These are phyloP conservation scores for Erucastrum elatum DNA, from an alignment of 345 rosid species.

Conservation along the genomic window DNA sequence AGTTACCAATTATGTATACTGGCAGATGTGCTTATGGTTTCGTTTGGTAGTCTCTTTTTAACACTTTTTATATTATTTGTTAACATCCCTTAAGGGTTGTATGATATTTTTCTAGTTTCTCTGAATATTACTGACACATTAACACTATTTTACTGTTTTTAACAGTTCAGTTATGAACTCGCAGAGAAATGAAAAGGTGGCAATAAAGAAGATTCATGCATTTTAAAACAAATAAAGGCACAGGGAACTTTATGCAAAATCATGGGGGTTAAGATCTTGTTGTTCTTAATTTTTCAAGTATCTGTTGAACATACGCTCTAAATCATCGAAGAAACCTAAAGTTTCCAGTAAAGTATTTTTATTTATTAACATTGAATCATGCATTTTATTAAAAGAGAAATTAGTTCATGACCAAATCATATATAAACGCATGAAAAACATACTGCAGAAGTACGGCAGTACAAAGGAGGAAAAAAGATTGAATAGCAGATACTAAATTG, in stretches of 20 bases:
- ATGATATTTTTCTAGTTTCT: background rate
- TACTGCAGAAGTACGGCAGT: too few species aligned
- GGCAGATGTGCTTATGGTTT: conserved; percentile 89
- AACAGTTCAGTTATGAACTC: conserved; percentile 68
- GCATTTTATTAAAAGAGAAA: too few species aligned
- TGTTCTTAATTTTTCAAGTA: conserved; percentile 43
- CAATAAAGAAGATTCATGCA: conserved; percentile 86
- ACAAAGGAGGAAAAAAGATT: too few species aligned
- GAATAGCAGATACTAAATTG: too few species aligned
- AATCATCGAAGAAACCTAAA: too few species aligned
- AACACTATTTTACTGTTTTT: background rate
- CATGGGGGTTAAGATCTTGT: too few species aligned
- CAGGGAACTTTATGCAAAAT: conserved; percentile 93
- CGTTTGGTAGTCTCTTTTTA: conserved; percentile 58
- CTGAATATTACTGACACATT: background rate
- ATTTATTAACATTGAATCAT: too few species aligned
- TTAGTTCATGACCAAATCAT: too few species aligned
- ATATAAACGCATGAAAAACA: too few species aligned
- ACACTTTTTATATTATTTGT: background rate
- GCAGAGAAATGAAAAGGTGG: conserved; percentile 78
- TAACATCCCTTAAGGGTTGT: background rate
- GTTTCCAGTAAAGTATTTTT: too few species aligned
- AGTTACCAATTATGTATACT: conserved; percentile 73
- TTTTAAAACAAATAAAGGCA: conserved; percentile 76
- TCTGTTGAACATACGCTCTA: too few species aligned